Evolutionary conservation across 2,329 filamentous ascomycete species (phyloP), one percentile per base, ranked within the genome.

Genomic region (Pseudogymnoascus sp.): DNA sequence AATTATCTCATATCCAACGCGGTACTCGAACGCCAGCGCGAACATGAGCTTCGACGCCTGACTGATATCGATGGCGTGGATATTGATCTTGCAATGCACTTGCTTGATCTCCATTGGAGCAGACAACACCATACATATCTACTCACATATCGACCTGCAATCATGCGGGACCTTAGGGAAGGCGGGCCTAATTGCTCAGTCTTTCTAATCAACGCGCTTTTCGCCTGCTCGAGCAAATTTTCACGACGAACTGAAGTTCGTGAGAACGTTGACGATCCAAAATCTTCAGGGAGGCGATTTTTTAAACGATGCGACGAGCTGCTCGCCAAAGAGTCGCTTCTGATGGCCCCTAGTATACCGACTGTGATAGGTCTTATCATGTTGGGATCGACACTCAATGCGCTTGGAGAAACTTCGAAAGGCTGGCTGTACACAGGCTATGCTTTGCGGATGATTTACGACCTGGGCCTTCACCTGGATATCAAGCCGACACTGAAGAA

Each of bases 381-480:
- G 13, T 61, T 71, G 4, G 70, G 71, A 0, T 67, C 67, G 2
- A 70, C 67, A 6, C 68, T 65, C 59, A 67, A 67, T 26, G 65
- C 71, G 10, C 58, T 62, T 5, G 69, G 70, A 3, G 59, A 64
- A 35, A 67, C 67, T 2, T 69, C 68, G n/a, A 71, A 71, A 10
- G 63, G 62, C 8, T 64, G 76, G 76, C 65, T 76, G 1, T 74
- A 74, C 62, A 73, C 71, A 2, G 76, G 75, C 1, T 74, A 74
- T 61, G 76, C 74, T 0, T 66, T 75, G 39, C 70, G 75, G 1
- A 76, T 78, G 75, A 68, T 76, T 5, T 74, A 73, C 60, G 74
- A 77, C 50, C 67, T 77, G 2, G 74, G 74, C 4, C 66, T 75
- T 8, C 74, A 77, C 63, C 66, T 77, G 3, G 73, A 75, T 60